A percentile compares a stretch with the other conserved stretches of the same genome.
These are phyloP conservation scores for Rhodomyrtus tomentosa DNA, from an alignment of 345 rosid genomes.

Conservation along the genomic window DNA sequence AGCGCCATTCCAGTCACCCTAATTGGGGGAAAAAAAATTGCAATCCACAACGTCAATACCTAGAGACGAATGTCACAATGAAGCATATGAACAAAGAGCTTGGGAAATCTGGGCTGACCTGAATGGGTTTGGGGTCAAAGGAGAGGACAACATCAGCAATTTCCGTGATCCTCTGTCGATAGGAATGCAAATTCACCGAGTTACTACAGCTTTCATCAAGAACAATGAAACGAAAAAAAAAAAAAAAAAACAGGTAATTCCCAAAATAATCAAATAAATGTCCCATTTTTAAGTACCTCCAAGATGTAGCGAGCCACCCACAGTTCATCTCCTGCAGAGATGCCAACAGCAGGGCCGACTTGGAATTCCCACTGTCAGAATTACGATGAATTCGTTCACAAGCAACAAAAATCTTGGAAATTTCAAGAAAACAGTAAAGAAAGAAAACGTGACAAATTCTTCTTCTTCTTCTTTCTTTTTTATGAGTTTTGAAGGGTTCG, in stretches of 20 bases:
- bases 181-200: neutral
- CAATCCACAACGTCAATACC: neutral
- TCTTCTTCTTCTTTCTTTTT: fast-evolving
- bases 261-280: neutral
- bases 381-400: neutral
- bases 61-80: neutral
- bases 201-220: neutral
- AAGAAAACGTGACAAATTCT: neutral
- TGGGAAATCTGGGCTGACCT: slow-evolving; percentile 1
- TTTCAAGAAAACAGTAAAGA: neutral
- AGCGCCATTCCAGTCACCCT: slow-evolving; percentile 37
- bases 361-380: slow-evolving; percentile 26
- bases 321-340: slow-evolving; percentile 21
- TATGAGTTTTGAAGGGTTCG: neutral
- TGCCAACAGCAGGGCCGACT: slow-evolving; percentile 25
- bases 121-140: slow-evolving; percentile 31
- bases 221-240: neutral
- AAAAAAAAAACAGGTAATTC: neutral
- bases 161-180: slow-evolving; percentile 23
- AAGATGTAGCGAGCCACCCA: slow-evolving; percentile 32
- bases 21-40: neutral
- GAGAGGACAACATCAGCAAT: slow-evolving; percentile 25
- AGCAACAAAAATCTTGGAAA: neutral
- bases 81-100: neutral
- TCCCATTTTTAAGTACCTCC: slow-evolving; percentile 4